Base-by-base conservation (phyloP, 2,329 filamentous ascomycete species). In the Aspergillus neoniger region DNA sequence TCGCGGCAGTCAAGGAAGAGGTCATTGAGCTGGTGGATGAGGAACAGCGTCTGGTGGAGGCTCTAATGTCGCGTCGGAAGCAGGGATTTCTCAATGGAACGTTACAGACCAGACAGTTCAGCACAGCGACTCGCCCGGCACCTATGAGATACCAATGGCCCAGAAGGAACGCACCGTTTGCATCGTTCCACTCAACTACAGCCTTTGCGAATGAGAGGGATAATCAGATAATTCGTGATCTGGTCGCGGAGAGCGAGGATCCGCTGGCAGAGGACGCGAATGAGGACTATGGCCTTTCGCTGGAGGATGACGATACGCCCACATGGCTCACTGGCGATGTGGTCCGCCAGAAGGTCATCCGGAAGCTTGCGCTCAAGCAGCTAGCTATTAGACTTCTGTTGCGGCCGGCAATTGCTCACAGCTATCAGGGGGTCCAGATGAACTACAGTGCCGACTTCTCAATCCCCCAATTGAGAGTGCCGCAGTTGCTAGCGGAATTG, bases 1-100 rank as follows among this genome's bases (percentile, higher is more conserved):
- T 80, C 44, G 76, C 76, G 23, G 75, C 74, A 2, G 76, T 78
- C 14, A 78, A 74, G 64, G 77, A 75, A 58, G 77, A 80, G 62
- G 74, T 76, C 51, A 71, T 72, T 58, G 72, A 73, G 58, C 61
- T 79, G 58, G 69, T 75, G 52, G 71, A 77, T 39, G 76, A 79
- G 60, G 77, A 79, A 60, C 63, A 72, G 30, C 72, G 73, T 5
- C 63, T 78, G 57, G 32, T 78, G 30, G 69, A 72, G 51, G 68
- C 70, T 10, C 60, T 78, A n/a, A 60, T 69, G 21, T 65, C 64
- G 44, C 65, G 69, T 32, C 70, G 68, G 53, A 70, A 63, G 44
- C 28, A 48, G 4, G 62, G 64, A 14, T 39, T 56, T 10, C 61
- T 67, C 21, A 58, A 66, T 53, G 65, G 67, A 44, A 53, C 66